A percentile compares a stretch with the other conserved stretches of the same genome.
phyloP scores from a whole-genome alignment of 768 basidiomycete species.

The Kondoa subrosea region DNA sequence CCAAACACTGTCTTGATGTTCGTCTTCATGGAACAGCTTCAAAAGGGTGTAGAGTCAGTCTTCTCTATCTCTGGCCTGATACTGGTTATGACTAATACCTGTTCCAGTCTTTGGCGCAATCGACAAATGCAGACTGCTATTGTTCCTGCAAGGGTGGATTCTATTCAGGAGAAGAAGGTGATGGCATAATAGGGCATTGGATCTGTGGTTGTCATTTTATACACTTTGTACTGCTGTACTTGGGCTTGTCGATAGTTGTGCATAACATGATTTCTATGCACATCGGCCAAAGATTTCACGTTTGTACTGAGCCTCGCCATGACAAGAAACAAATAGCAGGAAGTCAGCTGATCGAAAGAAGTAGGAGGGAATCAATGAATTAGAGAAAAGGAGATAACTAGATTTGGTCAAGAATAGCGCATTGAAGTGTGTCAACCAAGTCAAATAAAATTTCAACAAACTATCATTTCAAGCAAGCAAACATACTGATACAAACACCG shows the following conservation, averaged over 20 bases:
- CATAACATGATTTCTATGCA: too few relatives aligned
- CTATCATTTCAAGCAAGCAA: too few relatives aligned
- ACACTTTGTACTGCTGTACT: neutral
- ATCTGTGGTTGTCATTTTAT: neutral
- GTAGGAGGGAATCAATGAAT: too few relatives aligned
- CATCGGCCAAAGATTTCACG: too few relatives aligned
- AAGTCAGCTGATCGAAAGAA: too few relatives aligned
- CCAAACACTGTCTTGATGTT: neutral
- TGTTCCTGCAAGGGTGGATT: neutral
- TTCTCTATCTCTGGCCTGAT: too few relatives aligned
- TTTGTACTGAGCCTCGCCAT: too few relatives aligned
- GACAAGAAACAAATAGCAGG: too few relatives aligned
- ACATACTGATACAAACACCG: neutral
- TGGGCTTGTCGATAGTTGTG: neutral
- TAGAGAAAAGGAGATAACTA: too few relatives aligned
- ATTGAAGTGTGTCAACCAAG: too few relatives aligned
- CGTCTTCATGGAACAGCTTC: neutral
- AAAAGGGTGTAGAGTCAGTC: neutral
- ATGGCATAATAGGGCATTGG: neutral
- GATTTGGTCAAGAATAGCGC: too few relatives aligned
- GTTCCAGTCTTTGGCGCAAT: neutral
- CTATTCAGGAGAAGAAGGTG: neutral
- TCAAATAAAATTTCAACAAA: too few relatives aligned
- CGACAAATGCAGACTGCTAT: neutral
- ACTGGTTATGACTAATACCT: neutral